Percentiles rank a stretch among this genome's conserved stretches.
Evolutionary conservation across 257 asterid species (phyloP).

Genomic region (Forsythia suspensa): DNA sequence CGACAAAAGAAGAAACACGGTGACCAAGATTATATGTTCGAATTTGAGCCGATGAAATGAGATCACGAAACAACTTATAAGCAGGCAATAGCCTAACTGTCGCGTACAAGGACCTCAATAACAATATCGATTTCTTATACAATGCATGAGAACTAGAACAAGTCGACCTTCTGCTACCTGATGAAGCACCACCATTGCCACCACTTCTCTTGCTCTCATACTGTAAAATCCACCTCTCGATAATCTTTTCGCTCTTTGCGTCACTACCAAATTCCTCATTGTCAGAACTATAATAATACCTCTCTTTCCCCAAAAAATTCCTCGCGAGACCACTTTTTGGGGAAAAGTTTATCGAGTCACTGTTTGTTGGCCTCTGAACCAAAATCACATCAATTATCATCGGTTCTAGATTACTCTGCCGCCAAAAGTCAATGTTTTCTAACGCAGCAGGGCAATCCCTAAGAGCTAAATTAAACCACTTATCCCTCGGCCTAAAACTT

Average conservation of each 20-base stretch:
- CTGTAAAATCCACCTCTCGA: constrained; percentile 90
- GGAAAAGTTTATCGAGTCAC: constrained; percentile 60
- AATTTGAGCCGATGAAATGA: constrained; percentile 64
- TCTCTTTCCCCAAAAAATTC: constrained; percentile 46
- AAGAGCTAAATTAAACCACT: constrained; percentile 81
- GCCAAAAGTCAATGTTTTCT: constrained; percentile 85
- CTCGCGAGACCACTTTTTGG: constrained; percentile 34
- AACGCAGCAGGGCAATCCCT: constrained; percentile 87
- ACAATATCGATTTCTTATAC: constrained; percentile 66
- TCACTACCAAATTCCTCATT: constrained; percentile 54
- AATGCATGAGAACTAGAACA: constrained; percentile 52
- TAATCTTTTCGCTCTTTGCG: constrained; percentile 51
- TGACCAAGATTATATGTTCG: constrained; percentile 62
- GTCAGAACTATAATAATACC: constrained; percentile 45
- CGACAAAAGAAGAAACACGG: constrained; percentile 74
- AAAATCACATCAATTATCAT: constrained; percentile 80
- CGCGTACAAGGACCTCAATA: constrained; percentile 75
- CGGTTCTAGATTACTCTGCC: constrained; percentile 79
- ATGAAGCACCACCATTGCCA: constrained; percentile 34
- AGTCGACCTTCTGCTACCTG: constrained; percentile 55
- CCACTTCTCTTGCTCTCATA: constrained; percentile 66
- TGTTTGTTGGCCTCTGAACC: constrained; percentile 50
- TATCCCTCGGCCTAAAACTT: constrained; percentile 77
- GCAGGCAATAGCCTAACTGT: constrained; percentile 87
- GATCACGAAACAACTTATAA: constrained; percentile 77